Base-by-base conservation (phyloP, 345 rosid genomes). In the Ailanthus altissimus region DNA sequence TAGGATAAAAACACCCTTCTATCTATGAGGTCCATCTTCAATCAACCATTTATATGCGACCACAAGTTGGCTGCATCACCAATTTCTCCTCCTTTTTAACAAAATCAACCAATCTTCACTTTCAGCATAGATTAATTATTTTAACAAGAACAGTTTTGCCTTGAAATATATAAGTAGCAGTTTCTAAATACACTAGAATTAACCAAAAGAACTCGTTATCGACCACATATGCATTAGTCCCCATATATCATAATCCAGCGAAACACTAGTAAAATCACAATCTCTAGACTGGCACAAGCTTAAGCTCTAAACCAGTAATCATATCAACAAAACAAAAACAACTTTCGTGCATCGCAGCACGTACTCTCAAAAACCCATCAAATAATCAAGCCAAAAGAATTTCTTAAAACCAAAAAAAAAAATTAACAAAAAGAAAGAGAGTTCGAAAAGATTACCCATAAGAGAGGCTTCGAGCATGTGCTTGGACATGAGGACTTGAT, bases 381-480 rank as follows among this genome's bases (percentile, higher is more conserved):
- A 64, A 5, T 0, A 4, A 71, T 75, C 57, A 10, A 18, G 11
- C 6, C 6, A 21, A 46, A 10, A 21, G 38, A 32, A 32, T 32
- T 32, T n/a, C 1, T 32, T 32, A 32, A 32, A 32, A n/a, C n/a
- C n/a, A n/a, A 32, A 32, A 32, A 32, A 32, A 32, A 3, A 32
- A 32, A 32, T 32, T 3, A 32, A 32, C 38, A 3, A 1, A 21
- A 4, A 59, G 12, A 15, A 58, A 46, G 12, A 10, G 26, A 59
- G 13, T 13, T 45, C n/a, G 51, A 43, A 43, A 38, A 13, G 13
- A 49, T 43, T 82, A 93, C 98, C 98, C 95, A 93, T 89, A 38
- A 93, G 93, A 86, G 98, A 88, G 68, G 94, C 91, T 78, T 94
- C 97, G 60, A 92, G 97, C 81, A 92, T 87, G 83, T 86, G 88